phyloP scores from a whole-genome alignment of 495 filamentous ascomycete genomes.

The Talaromyces thailandensis region DNA sequence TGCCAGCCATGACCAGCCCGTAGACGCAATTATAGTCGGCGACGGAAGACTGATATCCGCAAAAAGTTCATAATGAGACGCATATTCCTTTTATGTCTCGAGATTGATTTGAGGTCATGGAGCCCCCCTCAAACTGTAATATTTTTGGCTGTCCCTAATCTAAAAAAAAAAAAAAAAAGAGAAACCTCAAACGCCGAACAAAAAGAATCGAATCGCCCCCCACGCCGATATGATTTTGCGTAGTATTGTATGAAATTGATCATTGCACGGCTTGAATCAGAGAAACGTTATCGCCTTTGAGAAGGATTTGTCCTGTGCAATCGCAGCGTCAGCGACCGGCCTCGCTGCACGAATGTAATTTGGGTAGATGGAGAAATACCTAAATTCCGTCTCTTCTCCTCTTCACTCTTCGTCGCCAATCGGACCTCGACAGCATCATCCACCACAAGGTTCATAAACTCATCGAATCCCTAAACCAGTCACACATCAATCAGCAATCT shows the following conservation, averaged over 20 bases:
- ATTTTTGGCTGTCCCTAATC: background rate
- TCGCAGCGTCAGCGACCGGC: conserved; percentile 15
- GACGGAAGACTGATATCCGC: conserved; percentile 31
- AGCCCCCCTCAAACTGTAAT: background rate
- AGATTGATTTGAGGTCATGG: no score
- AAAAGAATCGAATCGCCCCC: background rate
- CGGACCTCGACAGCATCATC: conserved; percentile 93
- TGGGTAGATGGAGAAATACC: conserved; percentile 44
- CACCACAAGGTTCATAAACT: conserved; percentile 98
- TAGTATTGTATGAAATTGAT: conserved; percentile 5
- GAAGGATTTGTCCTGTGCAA: conserved; percentile 75
- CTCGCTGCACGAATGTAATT: background rate
- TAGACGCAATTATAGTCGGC: conserved; percentile 60
- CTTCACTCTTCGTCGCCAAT: conserved; percentile 69
- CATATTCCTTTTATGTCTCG: background rate
- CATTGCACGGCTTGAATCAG: conserved; percentile 74
- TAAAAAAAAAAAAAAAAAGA: background rate
- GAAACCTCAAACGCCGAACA: conserved; percentile 7
- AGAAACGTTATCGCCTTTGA: conserved; percentile 97
- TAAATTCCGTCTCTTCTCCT: conserved; percentile 67
- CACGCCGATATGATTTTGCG: conserved; percentile 14
- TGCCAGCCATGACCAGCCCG: conserved; percentile 52
- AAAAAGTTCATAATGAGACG: background rate
- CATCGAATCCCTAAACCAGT: conserved; percentile 72
- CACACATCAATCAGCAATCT: background rate